Conservation (phyloP, 78 protist species). For the Chrysochromulina parva region DNA sequence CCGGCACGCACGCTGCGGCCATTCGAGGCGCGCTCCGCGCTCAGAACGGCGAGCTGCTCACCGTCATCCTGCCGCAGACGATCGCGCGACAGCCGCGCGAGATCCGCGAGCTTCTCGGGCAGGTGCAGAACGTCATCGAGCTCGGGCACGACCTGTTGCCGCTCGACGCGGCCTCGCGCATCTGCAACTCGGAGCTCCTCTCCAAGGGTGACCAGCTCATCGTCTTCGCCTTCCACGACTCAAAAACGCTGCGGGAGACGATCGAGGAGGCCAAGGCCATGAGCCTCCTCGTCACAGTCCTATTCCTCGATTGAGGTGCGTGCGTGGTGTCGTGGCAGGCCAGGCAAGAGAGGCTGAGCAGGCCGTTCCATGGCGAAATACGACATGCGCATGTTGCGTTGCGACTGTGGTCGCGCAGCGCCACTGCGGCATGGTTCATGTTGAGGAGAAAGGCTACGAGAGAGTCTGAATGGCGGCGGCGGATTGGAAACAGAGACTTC, state of each 20-base stretch:
- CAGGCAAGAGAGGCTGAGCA: too few relatives aligned
- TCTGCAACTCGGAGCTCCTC: slow-evolving; percentile 24
- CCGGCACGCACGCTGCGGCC: slow-evolving; percentile 8
- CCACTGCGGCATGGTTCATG: too few relatives aligned
- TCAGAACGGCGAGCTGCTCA: not conserved
- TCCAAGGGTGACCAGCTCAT: not conserved
- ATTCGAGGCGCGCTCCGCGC: slow-evolving; percentile 25
- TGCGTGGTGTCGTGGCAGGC: too few relatives aligned
- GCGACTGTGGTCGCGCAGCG: too few relatives aligned
- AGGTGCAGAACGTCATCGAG: not conserved
- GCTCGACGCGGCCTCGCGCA: not conserved
- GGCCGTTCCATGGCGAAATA: too few relatives aligned
- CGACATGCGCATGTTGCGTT: too few relatives aligned
- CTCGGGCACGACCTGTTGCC: slow-evolving; percentile 17
- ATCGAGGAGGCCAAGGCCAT: slow-evolving; percentile 18
- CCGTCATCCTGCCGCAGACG: slow-evolving; percentile 30
- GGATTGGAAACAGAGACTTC: too few relatives aligned
- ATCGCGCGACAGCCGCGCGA: not conserved
- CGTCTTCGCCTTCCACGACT: slow-evolving; percentile 24
- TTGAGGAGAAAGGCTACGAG: too few relatives aligned
- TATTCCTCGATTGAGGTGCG: not conserved
- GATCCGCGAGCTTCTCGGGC: slow-evolving; percentile 7
- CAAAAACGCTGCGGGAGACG: slow-evolving; percentile 5
- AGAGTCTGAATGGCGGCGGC: too few relatives aligned
- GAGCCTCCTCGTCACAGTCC: not conserved